These are phyloP conservation scores for Paecilomyces sp. DNA, from an alignment of 2,329 filamentous ascomycete species.

Conservation along the genomic window DNA sequence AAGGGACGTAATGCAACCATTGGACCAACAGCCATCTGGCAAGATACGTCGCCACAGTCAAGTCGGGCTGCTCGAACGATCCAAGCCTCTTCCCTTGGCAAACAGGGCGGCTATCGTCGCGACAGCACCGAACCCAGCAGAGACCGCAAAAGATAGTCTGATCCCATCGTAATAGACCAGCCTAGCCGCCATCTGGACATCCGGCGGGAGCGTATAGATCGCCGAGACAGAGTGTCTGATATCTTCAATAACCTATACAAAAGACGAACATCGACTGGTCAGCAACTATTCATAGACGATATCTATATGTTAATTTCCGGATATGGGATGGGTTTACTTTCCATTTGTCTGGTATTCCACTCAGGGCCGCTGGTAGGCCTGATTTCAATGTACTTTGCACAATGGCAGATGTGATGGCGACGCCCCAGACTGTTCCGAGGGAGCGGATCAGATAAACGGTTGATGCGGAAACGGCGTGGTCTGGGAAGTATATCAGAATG, in stretches of 20 bases:
- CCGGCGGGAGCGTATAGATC: conserved; percentile 48
- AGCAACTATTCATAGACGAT: conserved; percentile 13
- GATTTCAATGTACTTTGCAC: conserved; percentile 55
- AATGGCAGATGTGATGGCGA: conserved; percentile 56
- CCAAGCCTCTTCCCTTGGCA: conserved; percentile 30
- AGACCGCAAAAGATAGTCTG: conserved; percentile 49
- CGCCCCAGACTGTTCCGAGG: conserved; percentile 57
- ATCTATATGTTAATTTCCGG: conserved; percentile 3
- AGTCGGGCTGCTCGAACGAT: conserved; percentile 1
- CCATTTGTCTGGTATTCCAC: conserved; percentile 51
- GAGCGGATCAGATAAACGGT: conserved; percentile 59
- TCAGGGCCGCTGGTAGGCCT: conserved; percentile 47
- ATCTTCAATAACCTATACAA: conserved; percentile 49
- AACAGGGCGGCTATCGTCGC: conserved; percentile 45
- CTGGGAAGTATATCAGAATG: conserved; percentile 26
- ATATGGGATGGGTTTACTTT: conserved; percentile 39
- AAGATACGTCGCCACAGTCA: neutral
- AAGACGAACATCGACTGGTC: conserved; percentile 9
- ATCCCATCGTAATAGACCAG: conserved; percentile 56
- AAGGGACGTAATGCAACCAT: too few relatives aligned
- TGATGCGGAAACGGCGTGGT: conserved; percentile 57
- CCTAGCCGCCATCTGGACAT: conserved; percentile 50
- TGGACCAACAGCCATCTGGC: too few relatives aligned
- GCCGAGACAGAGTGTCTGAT: conserved; percentile 56
- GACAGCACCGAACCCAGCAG: conserved; percentile 45